Conservation (phyloP, 2,329 filamentous ascomycete genomes). For the Trichoderma arundinaceum region DNA sequence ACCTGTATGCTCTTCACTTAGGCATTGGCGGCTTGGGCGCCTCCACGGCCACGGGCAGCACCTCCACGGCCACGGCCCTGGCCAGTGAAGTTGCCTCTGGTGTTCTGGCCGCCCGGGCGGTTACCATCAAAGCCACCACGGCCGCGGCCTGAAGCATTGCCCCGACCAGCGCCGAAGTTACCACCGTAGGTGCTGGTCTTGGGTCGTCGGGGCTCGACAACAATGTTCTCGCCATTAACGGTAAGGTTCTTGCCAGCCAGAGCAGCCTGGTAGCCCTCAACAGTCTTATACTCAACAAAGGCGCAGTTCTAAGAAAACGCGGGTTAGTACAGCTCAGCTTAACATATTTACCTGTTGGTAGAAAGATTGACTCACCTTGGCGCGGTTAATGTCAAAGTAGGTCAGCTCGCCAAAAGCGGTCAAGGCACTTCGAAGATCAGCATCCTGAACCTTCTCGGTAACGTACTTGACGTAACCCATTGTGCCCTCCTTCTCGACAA, state of each 20-base stretch:
- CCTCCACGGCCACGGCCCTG: constrained; percentile 70
- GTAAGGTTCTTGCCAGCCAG: constrained; percentile 83
- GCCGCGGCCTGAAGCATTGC: constrained; percentile 65
- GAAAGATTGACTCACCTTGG: constrained; percentile 68
- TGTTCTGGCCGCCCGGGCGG: constrained; percentile 65
- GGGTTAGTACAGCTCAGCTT: constrained; percentile 32
- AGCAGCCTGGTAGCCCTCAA: constrained; percentile 82
- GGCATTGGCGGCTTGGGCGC: constrained; percentile 59
- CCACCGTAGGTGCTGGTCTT: constrained; percentile 73
- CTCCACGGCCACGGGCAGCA: constrained; percentile 68
- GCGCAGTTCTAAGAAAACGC: constrained; percentile 76
- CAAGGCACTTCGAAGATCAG: constrained; percentile 72
- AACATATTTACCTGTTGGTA: constrained; percentile 17
- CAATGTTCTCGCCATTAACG: constrained; percentile 80
- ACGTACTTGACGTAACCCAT: constrained; percentile 96
- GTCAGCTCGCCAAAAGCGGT: constrained; percentile 73
- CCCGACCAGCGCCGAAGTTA: constrained; percentile 67
- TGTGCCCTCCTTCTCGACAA: constrained; percentile 74
- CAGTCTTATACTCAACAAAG: constrained; percentile 88
- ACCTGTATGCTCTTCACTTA: not conserved
- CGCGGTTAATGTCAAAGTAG: constrained; percentile 78
- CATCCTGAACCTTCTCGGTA: constrained; percentile 80
- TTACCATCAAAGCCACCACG: constrained; percentile 68
- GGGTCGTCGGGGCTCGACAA: constrained; percentile 86
- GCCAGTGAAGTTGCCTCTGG: constrained; percentile 74